phyloP scores from a whole-genome alignment of 768 basidiomycete genomes.

The Astraeus odoratus region DNA sequence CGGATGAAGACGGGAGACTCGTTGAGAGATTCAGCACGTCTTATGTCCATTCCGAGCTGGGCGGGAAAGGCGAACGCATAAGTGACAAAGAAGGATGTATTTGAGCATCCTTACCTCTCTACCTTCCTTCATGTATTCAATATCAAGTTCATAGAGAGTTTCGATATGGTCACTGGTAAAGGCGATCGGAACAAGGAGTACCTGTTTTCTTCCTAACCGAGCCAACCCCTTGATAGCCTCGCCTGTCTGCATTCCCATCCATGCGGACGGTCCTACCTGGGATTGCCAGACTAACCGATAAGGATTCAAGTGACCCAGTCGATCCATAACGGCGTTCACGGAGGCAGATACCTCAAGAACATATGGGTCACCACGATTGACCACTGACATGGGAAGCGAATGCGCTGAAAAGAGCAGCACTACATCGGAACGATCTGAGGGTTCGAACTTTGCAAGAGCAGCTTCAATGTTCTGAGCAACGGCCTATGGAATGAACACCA shows the following conservation, averaged over 20 bases:
- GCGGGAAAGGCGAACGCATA: conserved; percentile 5
- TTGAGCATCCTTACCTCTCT: conserved; percentile 56
- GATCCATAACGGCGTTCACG: conserved; percentile 89
- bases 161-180: conserved; percentile 99
- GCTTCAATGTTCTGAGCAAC: conserved; percentile 83
- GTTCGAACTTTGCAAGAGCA: conserved; percentile 73
- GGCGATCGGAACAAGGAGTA: conserved; percentile 87
- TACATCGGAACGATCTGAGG: conserved; percentile 59
- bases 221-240: conserved; percentile 87
- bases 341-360: conserved; percentile 91
- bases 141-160: conserved; percentile 92
- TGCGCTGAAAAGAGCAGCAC: conserved; percentile 95
- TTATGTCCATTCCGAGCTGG: conserved; percentile 88
- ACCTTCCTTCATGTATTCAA: conserved; percentile 90
- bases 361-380: conserved; percentile 98
- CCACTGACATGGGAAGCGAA: conserved; percentile 95
- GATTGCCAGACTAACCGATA: conserved; percentile 97
- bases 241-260: conserved; percentile 96
- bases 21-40: conserved; percentile 87
- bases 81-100: conserved; percentile 2
- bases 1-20: conserved; percentile 94
- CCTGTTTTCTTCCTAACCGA: conserved; percentile 67
- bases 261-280: conserved; percentile 93
- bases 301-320: conserved; percentile 72
- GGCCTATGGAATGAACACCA: conserved; percentile 50